Conservation (phyloP, 108 stramenopile genomes). For the Cyclotella cryptica region DNA sequence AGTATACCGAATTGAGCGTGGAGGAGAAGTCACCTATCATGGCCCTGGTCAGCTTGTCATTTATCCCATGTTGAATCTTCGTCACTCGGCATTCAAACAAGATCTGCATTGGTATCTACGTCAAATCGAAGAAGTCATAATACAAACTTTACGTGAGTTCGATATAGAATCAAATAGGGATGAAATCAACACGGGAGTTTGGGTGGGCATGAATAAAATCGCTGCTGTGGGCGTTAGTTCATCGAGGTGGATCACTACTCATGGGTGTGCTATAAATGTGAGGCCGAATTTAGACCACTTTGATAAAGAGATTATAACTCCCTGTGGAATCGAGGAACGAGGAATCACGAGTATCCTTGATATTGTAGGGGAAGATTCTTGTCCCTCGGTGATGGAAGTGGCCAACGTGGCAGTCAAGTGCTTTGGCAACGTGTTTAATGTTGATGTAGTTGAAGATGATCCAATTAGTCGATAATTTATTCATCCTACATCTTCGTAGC, state of each 20-base stretch:
- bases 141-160: slow-evolving; percentile 68
- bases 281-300: slow-evolving; percentile 80
- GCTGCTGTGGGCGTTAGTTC: slow-evolving; percentile 93
- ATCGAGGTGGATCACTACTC: slow-evolving; percentile 96
- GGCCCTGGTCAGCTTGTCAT: slow-evolving; percentile 96
- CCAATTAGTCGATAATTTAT: slow-evolving; percentile 5
- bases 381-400: slow-evolving; percentile 33
- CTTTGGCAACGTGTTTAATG: slow-evolving; percentile 46
- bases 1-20: slow-evolving; percentile 92
- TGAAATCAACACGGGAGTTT: slow-evolving; percentile 75
- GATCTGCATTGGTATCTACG: slow-evolving; percentile 98
- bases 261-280: slow-evolving; percentile 98
- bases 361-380: slow-evolving; percentile 50
- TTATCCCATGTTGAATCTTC: slow-evolving; percentile 94
- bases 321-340: slow-evolving; percentile 83
- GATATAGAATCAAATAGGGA: slow-evolving; percentile 72
- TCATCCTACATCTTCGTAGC: no score
- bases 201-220: slow-evolving; percentile 90
- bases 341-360: slow-evolving; percentile 83
- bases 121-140: slow-evolving; percentile 91
- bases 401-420: slow-evolving; percentile 30
- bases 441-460: slow-evolving; percentile 19
- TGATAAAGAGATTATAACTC: slow-evolving; percentile 75
- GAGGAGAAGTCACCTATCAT: slow-evolving; percentile 99
- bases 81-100: slow-evolving; percentile 54